Evolutionary conservation across 176 grass and related monocot genomes (phyloP), one percentile per base, ranked within the genome.

Genomic region (Carex parvula): DNA sequence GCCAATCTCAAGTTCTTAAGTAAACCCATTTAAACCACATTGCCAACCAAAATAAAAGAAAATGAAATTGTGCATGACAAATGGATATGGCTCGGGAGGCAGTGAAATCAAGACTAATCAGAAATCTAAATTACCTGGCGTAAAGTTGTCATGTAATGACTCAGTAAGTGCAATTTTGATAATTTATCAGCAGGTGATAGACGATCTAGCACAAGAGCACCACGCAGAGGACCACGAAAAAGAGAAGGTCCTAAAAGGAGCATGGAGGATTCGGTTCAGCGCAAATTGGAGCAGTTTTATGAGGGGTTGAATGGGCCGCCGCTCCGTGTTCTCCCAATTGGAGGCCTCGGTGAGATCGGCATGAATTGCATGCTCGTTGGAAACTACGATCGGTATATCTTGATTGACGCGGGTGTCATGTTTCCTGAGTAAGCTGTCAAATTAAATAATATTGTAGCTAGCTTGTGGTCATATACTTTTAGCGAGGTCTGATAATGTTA

Each of bases 321-420:
- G n/a, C 93, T 99, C 14, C 86, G 96, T 56, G 88, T 99, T 35
- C 93, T 99, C 55, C 96, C 96, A 32, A 99, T 99, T 32, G 96
- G 96, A 4, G 96, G 96, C 60, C 90, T 99, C 64, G 96, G 96
- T 37, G 96, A 99, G 88, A 99, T 99, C 17, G 96, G 96, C 58
- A 95, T 99, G 96, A 99, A 95, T 62, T 99, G 96, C 87, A 99
- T 99, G 96, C 96, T 99, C 3, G 89, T 99, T 60, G 96, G 96
- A 55, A 92, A 99, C 61, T 99, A 90, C 57, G 96, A 99, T 55
- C 91, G 93, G 66, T 99, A 99, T 85, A 99, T 99, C 54, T 85
- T 99, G 87, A 94, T 99, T 62, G 96, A 99, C 85, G 96, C 96
- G 48, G 96, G 96, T 4, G 81, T 99, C 70, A 99, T 99, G 96